These are phyloP conservation scores for Phytomonas sp. DNA, from an alignment of 208 protist genomes.

Conservation along the genomic window DNA sequence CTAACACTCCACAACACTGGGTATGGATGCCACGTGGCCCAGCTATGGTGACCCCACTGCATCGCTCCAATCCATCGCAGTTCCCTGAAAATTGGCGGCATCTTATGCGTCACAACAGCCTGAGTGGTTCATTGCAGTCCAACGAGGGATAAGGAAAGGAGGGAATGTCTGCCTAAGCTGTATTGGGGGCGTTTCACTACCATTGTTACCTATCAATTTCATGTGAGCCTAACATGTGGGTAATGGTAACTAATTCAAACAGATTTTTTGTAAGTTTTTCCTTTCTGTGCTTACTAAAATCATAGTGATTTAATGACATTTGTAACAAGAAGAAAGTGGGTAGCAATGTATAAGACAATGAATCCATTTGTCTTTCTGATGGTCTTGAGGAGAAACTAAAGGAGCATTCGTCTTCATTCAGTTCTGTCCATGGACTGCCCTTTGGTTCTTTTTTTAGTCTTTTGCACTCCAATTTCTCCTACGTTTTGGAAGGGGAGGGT, in stretches of 20 bases:
- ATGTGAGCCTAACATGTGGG: not conserved
- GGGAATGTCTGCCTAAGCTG: not conserved
- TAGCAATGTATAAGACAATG: not conserved
- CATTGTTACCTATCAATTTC: not conserved
- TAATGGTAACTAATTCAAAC: not conserved
- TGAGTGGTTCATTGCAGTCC: not conserved
- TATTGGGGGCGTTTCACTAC: not conserved
- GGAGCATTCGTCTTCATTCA: not conserved
- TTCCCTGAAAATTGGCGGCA: slow-evolving; percentile 80
- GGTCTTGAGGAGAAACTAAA: not conserved
- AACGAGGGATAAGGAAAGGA: not conserved
- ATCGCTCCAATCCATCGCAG: slow-evolving; percentile 49
- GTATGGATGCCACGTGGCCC: slow-evolving; percentile 78
- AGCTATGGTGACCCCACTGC: slow-evolving; percentile 42
- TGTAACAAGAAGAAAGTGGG: not conserved
- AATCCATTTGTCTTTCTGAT: not conserved
- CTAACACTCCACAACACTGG: slow-evolving; percentile 80
- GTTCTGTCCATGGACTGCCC: not conserved
- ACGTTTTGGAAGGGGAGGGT: not conserved
- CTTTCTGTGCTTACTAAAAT: not conserved
- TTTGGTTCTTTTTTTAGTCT: not conserved
- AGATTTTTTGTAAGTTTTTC: slow-evolving; percentile 1
- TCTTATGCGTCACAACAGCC: slow-evolving; percentile 19
- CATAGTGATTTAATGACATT: not conserved
- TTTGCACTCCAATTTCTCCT: not conserved